Base-by-base conservation (phyloP, 169 alveolate genomes). In the Perkinsus chesapeaki region DNA sequence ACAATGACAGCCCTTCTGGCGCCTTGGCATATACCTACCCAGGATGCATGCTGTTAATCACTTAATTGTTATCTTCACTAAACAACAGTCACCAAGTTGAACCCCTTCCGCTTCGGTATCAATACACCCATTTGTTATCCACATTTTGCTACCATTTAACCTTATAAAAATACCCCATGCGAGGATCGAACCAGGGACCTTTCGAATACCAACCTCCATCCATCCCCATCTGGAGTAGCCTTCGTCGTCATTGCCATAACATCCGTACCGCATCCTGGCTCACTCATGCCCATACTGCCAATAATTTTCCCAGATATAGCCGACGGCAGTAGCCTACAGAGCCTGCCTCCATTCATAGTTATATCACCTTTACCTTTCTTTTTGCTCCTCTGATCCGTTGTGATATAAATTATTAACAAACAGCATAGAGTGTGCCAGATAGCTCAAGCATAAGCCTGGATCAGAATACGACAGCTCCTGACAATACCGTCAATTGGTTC, bases 201-300 rank as follows among this genome's bases (percentile, higher is more conserved):
- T 60, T 9, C 12, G 82, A 60, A 5, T 5, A 16, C 3, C 27
- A 16, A 60, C 82, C 82, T 12, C 31, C 82, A 60, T 12, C 82
- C 82, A 60, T 91, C 92, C 92, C 92, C 92, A n/a, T 91, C 48
- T 39, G 39, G 73, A 3, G 34, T 39, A n/a, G 72, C 92, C 39
- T 27, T 38, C 3, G 72, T 39, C n/a, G n/a, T 39, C 31, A 91
- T 27, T 39, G 38, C 92, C 48, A 91, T 10, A 16, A 91, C 92
- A 38, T 91, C 92, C 34, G 92, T 91, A 34, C 92, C 92, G 36
- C 38, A 39, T 27, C 48, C 92, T 20, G 72, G 73, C 72, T 91
- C 92, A 39, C 73, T 39, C 48, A 91, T 91, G 39, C 92, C 92
- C 92, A 39, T 91, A 19, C 92, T 39, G 20, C 92, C 92, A 9